phyloP scores from a whole-genome alignment of 2,329 filamentous ascomycete species.

The Amauroascus niger region DNA sequence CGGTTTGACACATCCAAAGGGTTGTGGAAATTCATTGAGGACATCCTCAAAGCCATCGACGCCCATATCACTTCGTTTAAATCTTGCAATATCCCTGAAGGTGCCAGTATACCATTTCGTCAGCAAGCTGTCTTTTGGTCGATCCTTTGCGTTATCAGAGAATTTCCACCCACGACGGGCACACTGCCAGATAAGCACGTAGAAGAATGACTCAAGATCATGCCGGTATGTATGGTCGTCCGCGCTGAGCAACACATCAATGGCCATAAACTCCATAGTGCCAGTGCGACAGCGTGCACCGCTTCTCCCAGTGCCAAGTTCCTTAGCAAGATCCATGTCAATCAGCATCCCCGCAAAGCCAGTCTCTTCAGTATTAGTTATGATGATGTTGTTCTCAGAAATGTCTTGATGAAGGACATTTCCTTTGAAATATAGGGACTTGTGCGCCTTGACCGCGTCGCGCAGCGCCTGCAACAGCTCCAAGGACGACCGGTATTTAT shows the following conservation, averaged over 20 bases:
- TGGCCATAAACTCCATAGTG: too few relatives aligned
- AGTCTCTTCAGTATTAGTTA: too few relatives aligned
- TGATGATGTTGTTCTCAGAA: too few relatives aligned
- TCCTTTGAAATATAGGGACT: conserved; percentile 26
- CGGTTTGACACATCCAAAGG: background rate
- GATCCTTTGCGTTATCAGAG: background rate
- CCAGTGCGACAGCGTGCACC: too few relatives aligned
- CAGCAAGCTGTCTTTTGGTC: background rate
- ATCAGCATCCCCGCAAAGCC: too few relatives aligned
- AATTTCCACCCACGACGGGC: background rate
- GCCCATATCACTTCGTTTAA: background rate
- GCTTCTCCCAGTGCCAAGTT: too few relatives aligned
- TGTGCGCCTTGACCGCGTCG: conserved; percentile 31
- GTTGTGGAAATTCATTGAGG: background rate
- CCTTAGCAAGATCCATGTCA: too few relatives aligned
- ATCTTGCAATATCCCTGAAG: background rate
- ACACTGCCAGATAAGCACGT: conserved; percentile 6
- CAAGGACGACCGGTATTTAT: conserved; percentile 21
- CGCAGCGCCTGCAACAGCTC: conserved; percentile 30
- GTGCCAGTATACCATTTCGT: background rate
- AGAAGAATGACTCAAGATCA: too few relatives aligned
- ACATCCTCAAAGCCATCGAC: background rate
- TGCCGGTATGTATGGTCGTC: too few relatives aligned
- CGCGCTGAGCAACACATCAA: too few relatives aligned
- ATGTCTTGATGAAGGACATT: conserved; percentile 28